These are phyloP conservation scores for Helenozyma rhizophorensis DNA, from an alignment of 805 yeast species.

Conservation along the genomic window DNA sequence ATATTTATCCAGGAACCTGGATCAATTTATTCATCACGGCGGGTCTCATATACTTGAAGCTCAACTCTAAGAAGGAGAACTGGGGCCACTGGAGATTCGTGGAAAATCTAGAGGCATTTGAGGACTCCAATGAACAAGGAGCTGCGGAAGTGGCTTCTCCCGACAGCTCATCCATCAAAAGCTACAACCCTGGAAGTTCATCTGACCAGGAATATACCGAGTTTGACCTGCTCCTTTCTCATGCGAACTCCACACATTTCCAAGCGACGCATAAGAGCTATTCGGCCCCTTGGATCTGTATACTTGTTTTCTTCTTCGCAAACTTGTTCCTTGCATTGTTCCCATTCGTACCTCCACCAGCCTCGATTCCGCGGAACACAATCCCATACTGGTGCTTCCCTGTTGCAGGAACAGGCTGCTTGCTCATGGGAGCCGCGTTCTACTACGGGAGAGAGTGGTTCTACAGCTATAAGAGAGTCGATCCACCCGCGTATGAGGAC, in stretches of 20 bases:
- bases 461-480: slow-evolving; percentile 4
- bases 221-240: slow-evolving; percentile 14
- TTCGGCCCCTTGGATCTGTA: slow-evolving; percentile 28
- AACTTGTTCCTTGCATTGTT: slow-evolving; percentile 49
- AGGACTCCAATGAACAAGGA: background rate
- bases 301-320: slow-evolving; percentile 37
- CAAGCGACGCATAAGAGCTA: slow-evolving; percentile 7
- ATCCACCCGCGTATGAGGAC: slow-evolving; percentile 16
- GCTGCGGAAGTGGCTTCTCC: background rate
- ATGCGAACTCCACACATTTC: background rate
- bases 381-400: slow-evolving; percentile 61
- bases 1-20: slow-evolving; percentile 63
- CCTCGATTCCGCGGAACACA: slow-evolving; percentile 18
- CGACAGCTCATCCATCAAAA: slow-evolving; percentile 1
- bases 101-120: too few species aligned
- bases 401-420: slow-evolving; percentile 45
- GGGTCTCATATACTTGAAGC: slow-evolving; percentile 52
- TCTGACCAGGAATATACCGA: slow-evolving; percentile 13
- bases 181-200: slow-evolving; percentile 5
- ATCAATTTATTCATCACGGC: slow-evolving; percentile 48
- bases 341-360: slow-evolving; percentile 55
- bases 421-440: slow-evolving; percentile 38
- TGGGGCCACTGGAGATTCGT: slow-evolving; percentile 27
- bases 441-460: slow-evolving; percentile 12
- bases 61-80: slow-evolving; percentile 29